Percentiles rank a stretch among this genome's conserved stretches.
phyloP scores from a whole-genome alignment of 2,329 filamentous ascomycete species.

The Microcyclospora pomicola region DNA sequence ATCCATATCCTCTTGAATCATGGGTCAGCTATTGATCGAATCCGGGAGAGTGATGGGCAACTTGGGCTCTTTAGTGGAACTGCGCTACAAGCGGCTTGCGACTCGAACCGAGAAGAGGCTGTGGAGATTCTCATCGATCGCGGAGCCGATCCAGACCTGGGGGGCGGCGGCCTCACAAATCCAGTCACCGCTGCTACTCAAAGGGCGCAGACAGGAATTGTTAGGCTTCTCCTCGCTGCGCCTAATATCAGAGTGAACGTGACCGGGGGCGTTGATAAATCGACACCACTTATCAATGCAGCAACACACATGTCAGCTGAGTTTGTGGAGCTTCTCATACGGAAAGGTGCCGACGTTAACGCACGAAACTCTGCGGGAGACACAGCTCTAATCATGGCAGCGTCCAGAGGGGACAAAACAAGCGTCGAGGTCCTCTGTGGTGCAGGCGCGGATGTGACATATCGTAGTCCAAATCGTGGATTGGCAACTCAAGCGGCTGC shows the following conservation, averaged over 20 bases:
- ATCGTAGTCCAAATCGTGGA: too few relatives aligned
- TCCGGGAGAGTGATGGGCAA: not conserved
- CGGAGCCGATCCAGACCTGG: slow-evolving; percentile 4
- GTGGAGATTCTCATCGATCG: not conserved
- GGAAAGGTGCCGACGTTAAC: too few relatives aligned
- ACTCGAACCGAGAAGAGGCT: not conserved
- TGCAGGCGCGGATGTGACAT: too few relatives aligned
- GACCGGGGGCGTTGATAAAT: slow-evolving; percentile 1
- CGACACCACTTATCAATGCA: too few relatives aligned
- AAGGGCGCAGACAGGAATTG: slow-evolving; percentile 1
- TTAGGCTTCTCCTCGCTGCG: slow-evolving; percentile 2
- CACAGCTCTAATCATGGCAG: too few relatives aligned
- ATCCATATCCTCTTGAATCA: too few relatives aligned
- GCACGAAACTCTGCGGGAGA: too few relatives aligned
- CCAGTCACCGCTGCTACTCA: slow-evolving; percentile 5
- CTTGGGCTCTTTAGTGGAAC: slow-evolving; percentile 3
- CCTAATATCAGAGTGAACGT: slow-evolving; percentile 3
- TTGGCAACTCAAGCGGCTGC: too few relatives aligned
- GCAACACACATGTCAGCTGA: too few relatives aligned
- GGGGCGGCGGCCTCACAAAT: slow-evolving; percentile 1
- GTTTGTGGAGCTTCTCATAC: too few relatives aligned
- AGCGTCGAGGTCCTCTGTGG: too few relatives aligned
- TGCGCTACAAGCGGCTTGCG: slow-evolving; percentile 5
- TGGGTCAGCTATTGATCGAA: not conserved
- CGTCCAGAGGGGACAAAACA: too few relatives aligned